Evolutionary conservation across 805 yeast species (phyloP), one percentile per base, ranked within the genome.

Genomic region (Yarrowia keelungensis): DNA sequence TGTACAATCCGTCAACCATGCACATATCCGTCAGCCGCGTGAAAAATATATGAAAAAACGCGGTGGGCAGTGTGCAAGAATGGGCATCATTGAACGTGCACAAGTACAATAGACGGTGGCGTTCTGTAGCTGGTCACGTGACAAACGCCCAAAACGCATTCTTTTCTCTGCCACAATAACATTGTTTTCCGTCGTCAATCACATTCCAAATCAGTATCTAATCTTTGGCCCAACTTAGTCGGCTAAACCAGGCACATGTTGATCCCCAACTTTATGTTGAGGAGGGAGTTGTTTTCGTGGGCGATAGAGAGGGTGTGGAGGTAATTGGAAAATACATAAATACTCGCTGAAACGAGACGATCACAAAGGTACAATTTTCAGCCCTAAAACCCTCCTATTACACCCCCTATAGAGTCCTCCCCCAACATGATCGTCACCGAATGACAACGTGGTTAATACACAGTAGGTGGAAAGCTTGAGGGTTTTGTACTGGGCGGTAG

Each of bases 171-270:
- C 19, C n/a, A 51, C 42, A 51, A 51, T n/a, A 35, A 5, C 56
- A 51, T 51, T 51, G 56, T 49, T 5, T 32, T 1, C 39, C 9
- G 39, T 16, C 36, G 58, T 12, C 58, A 8, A 51, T 53, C 59
- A 53, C 59, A 39, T 53, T 53, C 59, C 59, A 38, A 38, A 22
- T 39, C 59, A 39, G 59, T 53, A 53, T 53, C 59, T 53, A 53
- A 53, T 53, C 59, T 39, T 51, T 22, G 35, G 45, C 59, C 59
- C 59, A 53, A 53, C 35, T 39, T 36, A 36, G 59, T 38, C 36
- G 59, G 59, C 59, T 53, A 53, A 53, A 53, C 45, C 45, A 53
- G 59, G 45, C 45, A 53, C 59, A 53, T 9, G 59, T 53, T 53
- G 59, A 53, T 39, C 59, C 59, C 39, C 59, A 53, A 53, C 59